A percentile compares a stretch with the other conserved stretches of the same genome.
phyloP scores from a whole-genome alignment of 148 eudicot species.

The Persicaria tinctoria region DNA sequence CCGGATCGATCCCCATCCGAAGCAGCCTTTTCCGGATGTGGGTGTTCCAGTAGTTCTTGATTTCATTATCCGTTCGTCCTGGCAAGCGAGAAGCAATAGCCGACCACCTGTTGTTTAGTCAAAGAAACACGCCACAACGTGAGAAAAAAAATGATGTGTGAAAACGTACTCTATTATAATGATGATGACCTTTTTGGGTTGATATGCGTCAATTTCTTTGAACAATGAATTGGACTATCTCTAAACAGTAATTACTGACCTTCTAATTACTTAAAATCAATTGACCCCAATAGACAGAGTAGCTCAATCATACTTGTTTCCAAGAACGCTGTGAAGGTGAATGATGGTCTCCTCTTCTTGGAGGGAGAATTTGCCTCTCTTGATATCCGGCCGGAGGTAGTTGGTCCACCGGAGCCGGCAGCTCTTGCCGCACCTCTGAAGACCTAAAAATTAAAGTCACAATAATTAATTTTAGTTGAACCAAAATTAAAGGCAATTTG shows the following conservation, averaged over 20 bases:
- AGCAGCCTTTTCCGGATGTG: conserved; percentile 74
- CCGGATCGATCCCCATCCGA: conserved; percentile 91
- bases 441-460: conserved; percentile 28
- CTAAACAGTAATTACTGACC: background rate
- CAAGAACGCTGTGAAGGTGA: conserved; percentile 82
- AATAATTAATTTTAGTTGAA: background rate
- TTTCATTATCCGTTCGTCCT: conserved; percentile 89
- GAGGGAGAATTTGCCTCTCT: conserved; percentile 75
- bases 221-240: background rate
- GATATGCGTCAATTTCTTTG: background rate
- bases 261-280: background rate
- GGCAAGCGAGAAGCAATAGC: conserved; percentile 89
- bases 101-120: conserved; percentile 66
- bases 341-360: conserved; percentile 90
- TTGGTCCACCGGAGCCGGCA: conserved; percentile 93
- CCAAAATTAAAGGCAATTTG: background rate
- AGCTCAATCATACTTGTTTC: conserved; percentile 64
- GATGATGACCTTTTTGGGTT: background rate
- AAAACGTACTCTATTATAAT: background rate
- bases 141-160: conserved; percentile 8
- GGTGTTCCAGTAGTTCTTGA: conserved; percentile 94
- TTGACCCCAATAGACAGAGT: background rate
- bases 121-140: conserved; percentile 12
- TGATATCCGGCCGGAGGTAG: conserved; percentile 88
- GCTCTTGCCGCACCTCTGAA: conserved; percentile 94